These are phyloP conservation scores for Tuber brumale DNA, from an alignment of 495 filamentous ascomycete species.

Conservation along the genomic window DNA sequence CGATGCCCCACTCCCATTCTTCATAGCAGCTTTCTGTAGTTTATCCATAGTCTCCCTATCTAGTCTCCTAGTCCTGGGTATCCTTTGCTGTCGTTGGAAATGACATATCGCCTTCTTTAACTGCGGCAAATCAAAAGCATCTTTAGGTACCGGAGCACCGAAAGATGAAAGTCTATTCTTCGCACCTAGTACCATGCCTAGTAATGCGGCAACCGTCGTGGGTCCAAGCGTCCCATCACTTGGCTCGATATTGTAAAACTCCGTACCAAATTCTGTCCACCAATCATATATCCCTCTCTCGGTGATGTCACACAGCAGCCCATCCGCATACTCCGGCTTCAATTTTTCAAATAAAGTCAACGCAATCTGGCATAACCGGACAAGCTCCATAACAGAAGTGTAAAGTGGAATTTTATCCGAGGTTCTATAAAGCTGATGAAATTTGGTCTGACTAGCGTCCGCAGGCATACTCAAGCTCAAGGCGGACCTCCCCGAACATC, in stretches of 20 bases:
- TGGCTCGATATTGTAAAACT: slow-evolving; percentile 84
- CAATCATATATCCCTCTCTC: slow-evolving; percentile 86
- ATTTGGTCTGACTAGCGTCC: slow-evolving; percentile 79
- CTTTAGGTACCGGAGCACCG: slow-evolving; percentile 79
- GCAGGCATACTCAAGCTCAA: slow-evolving; percentile 70
- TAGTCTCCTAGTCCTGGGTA: slow-evolving; percentile 67
- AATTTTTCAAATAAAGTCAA: slow-evolving; percentile 82
- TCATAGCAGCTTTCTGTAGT: slow-evolving; percentile 74
- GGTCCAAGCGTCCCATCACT: slow-evolving; percentile 86
- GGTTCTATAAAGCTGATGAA: slow-evolving; percentile 80
- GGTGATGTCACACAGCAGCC: slow-evolving; percentile 84
- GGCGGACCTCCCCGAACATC: slow-evolving; percentile 83
- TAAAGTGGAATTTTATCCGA: slow-evolving; percentile 72
- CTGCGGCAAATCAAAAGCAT: slow-evolving; percentile 77
- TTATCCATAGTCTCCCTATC: slow-evolving; percentile 76
- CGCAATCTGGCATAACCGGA: slow-evolving; percentile 87
- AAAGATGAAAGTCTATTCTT: slow-evolving; percentile 72
- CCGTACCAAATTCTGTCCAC: slow-evolving; percentile 91
- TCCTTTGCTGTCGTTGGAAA: slow-evolving; percentile 84
- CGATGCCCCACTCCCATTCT: slow-evolving; percentile 74
- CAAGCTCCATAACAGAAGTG: slow-evolving; percentile 73
- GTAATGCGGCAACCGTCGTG: slow-evolving; percentile 79
- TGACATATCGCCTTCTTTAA: slow-evolving; percentile 75
- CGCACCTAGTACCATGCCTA: slow-evolving; percentile 83
- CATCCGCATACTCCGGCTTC: slow-evolving; percentile 83